A percentile compares a stretch with the other conserved stretches of the same genome.
Evolutionary conservation across 768 basidiomycete species (phyloP).

Genomic region (Hydnomerulius pinastri): DNA sequence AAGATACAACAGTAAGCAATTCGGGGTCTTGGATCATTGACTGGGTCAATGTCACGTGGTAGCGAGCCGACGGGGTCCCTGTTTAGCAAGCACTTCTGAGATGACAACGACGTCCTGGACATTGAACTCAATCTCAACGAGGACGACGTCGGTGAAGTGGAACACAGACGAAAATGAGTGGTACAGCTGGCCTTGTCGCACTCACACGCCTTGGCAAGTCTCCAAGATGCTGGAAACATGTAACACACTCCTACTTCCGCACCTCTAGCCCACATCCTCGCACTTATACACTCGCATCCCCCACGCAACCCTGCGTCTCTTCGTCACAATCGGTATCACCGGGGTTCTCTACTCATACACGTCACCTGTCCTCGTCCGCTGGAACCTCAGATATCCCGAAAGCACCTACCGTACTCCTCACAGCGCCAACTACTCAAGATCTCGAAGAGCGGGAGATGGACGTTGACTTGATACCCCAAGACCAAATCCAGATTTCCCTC

Average conservation of each 20-base stretch:
- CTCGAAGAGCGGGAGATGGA: slow-evolving; percentile 65
- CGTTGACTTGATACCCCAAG: slow-evolving; percentile 54
- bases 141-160: background rate
- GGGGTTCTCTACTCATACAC: background rate
- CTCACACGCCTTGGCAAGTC: background rate
- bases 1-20: too few relatives aligned
- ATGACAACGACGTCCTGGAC: too few relatives aligned
- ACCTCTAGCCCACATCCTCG: background rate
- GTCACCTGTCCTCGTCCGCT: slow-evolving; percentile 11
- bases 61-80: too few relatives aligned
- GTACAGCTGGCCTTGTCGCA: background rate
- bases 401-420: slow-evolving; percentile 49
- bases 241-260: background rate
- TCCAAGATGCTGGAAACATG: slow-evolving; percentile 2
- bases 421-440: slow-evolving; percentile 52
- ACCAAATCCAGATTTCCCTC: slow-evolving; percentile 56
- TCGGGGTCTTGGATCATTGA: too few relatives aligned
- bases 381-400: slow-evolving; percentile 43
- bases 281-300: background rate
- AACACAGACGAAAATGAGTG: background rate
- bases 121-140: background rate
- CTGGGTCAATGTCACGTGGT: background rate
- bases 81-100: too few relatives aligned
- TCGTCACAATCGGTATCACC: background rate
- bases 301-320: background rate